A percentile compares a stretch with the other conserved stretches of the same genome.
These are phyloP conservation scores for Colletotrichum plurivorum DNA, from an alignment of 2,329 filamentous ascomycete genomes.

Conservation along the genomic window DNA sequence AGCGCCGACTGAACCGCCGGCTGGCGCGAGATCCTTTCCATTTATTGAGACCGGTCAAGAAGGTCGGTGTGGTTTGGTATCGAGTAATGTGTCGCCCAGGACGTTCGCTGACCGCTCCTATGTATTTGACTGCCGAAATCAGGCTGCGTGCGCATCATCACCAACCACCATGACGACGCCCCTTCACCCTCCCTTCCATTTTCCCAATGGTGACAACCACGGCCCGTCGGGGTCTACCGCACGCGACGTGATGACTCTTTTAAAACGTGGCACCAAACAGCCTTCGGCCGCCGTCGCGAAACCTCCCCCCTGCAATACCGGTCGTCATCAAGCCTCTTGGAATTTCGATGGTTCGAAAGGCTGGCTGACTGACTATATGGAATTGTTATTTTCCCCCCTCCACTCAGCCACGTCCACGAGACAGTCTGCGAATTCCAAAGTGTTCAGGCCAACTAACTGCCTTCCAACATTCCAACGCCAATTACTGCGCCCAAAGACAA, in stretches of 20 bases:
- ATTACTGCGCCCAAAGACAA: background rate
- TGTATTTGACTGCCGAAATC: slow-evolving; percentile 1
- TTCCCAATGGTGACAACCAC: slow-evolving; percentile 2
- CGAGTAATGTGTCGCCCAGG: background rate
- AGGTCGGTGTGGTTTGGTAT: no score
- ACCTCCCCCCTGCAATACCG: background rate
- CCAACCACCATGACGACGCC: slow-evolving; percentile 18
- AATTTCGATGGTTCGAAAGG: background rate
- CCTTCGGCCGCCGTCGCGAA: background rate
- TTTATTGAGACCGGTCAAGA: no score
- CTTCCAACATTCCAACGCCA: background rate
- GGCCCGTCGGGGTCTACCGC: slow-evolving; percentile 23
- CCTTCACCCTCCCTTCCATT: slow-evolving; percentile 6
- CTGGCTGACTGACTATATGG: background rate
- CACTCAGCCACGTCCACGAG: background rate
- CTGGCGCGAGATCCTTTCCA: no score
- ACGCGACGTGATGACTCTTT: slow-evolving; percentile 7
- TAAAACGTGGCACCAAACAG: slow-evolving; percentile 1
- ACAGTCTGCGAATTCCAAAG: background rate
- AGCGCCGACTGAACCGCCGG: no score
- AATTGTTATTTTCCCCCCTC: slow-evolving; percentile 1
- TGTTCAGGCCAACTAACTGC: background rate
- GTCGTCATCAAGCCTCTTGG: background rate
- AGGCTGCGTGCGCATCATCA: slow-evolving; percentile 26
- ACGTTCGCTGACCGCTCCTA: background rate